A percentile compares a stretch with the other conserved stretches of the same genome.
These are phyloP conservation scores for Aspergillus unguis DNA, from an alignment of 2,329 filamentous ascomycete genomes.

Conservation along the genomic window DNA sequence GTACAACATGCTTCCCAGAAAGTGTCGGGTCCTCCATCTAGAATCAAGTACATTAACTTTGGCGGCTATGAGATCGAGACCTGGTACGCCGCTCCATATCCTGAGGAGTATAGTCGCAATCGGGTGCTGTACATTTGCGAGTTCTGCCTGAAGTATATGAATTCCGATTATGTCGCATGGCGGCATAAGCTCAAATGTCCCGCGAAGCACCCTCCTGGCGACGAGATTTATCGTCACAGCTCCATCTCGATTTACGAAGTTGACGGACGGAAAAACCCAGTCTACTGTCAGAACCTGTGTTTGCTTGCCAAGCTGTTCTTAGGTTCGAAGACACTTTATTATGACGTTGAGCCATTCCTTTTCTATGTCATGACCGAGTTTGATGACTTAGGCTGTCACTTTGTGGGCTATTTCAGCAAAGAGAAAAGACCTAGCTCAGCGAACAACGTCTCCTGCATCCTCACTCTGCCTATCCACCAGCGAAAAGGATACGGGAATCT, in stretches of 20 bases:
- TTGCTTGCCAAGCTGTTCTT: constrained; percentile 93
- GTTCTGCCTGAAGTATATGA: constrained; percentile 99
- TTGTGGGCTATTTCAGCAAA: constrained; percentile 99
- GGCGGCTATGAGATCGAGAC: constrained; percentile 97
- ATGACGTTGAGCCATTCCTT: constrained; percentile 97
- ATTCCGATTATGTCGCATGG: constrained; percentile 97
- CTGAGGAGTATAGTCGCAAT: constrained; percentile 96
- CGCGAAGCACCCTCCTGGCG: constrained; percentile 92
- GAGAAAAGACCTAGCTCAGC: constrained; percentile 92
- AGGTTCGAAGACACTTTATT: constrained; percentile 97
- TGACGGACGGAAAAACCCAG: constrained; percentile 86
- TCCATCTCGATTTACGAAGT: constrained; percentile 96
- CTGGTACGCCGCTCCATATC: constrained; percentile 97
- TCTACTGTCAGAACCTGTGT: constrained; percentile 95
- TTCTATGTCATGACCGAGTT: constrained; percentile 97
- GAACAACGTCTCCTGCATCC: constrained; percentile 96
- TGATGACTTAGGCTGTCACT: constrained; percentile 84
- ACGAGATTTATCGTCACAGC: constrained; percentile 96
- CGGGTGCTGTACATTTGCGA: constrained; percentile 98
- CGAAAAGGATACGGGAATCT: constrained; percentile 96
- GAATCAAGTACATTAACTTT: constrained; percentile 98
- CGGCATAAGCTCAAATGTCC: constrained; percentile 95
- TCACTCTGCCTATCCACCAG: constrained; percentile 94
- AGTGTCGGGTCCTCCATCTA: constrained; percentile 79
- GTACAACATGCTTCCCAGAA: constrained; percentile 68